These are phyloP conservation scores for Cucurbitaria berberidis DNA, from an alignment of 2,329 filamentous ascomycete species.

Conservation along the genomic window DNA sequence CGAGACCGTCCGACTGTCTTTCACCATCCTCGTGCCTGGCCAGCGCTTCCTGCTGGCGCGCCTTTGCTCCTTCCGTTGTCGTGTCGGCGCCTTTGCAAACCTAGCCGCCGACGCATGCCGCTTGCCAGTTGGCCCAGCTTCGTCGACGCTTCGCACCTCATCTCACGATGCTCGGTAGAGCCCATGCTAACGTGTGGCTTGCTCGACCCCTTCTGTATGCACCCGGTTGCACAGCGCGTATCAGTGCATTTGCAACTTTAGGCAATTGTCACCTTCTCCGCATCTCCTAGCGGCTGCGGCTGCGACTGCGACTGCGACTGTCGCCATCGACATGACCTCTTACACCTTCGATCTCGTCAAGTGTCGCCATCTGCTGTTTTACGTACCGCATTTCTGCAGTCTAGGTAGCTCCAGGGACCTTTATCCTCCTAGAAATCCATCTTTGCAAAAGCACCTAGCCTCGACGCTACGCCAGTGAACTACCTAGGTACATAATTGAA, in stretches of 20 bases:
- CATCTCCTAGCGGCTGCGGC: slow-evolving; percentile 11
- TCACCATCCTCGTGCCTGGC: slow-evolving; percentile 31
- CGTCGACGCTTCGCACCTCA: slow-evolving; percentile 14
- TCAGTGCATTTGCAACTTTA: slow-evolving; percentile 13
- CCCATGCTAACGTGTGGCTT: slow-evolving; percentile 27
- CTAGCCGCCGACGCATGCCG: slow-evolving; percentile 22
- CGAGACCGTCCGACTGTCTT: slow-evolving; percentile 28
- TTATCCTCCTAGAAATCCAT: not conserved
- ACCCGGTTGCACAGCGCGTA: slow-evolving; percentile 16
- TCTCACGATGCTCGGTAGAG: slow-evolving; percentile 15
- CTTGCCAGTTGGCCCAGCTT: slow-evolving; percentile 14
- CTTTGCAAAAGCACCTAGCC: not conserved
- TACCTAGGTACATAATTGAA: no score
- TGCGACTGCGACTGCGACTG: slow-evolving; percentile 11
- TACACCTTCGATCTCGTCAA: slow-evolving; percentile 13
- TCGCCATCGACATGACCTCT: slow-evolving; percentile 18
- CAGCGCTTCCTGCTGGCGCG: slow-evolving; percentile 18
- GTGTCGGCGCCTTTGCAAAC: slow-evolving; percentile 11
- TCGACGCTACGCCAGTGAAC: not conserved
- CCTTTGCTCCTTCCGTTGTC: slow-evolving; percentile 18
- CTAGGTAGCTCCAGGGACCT: not conserved
- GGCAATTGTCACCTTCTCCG: slow-evolving; percentile 15
- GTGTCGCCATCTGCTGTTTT: slow-evolving; percentile 6
- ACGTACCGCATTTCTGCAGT: not conserved
- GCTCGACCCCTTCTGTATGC: slow-evolving; percentile 15